Base-by-base conservation (phyloP, 2,329 filamentous ascomycete species). In the Ceratocystis harringtonii region DNA sequence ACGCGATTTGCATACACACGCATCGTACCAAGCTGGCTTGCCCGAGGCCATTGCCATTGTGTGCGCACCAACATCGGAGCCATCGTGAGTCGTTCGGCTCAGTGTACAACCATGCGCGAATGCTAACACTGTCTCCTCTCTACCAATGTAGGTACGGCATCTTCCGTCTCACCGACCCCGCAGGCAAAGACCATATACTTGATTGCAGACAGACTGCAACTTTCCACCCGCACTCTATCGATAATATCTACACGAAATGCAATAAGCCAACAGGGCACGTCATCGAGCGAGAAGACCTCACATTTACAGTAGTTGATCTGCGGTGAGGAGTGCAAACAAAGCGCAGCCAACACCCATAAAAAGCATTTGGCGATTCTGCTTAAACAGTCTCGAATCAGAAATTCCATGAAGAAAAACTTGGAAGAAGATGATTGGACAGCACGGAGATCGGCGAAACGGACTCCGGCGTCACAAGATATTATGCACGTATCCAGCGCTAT, bases 21-120 rank as follows among this genome's bases (percentile, higher is more conserved):
- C 87, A 2, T 91, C 91, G 10, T 97, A 96, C 73, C 94, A 99
- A 75, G 86, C 94, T 67, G 96, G 96, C 90, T 83, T 97, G 76
- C 87, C 91, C 0, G 94, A 99, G 78, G 95, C 90, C 71, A 91
- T 99, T 68, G 94, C 94, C 3, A 95, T 99, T 71, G 94, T 99
- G 48, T 99, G 94, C 76, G 90, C 94, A 5, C 94, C 94, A 0
- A 87, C 82, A 66, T 90, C 88, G 71, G 79, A 81, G 44, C 89
- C 88, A 57, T 88, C 85, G 84, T 92, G 77, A 77, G 85, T 81
- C 28, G 61, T 5, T 10, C 12, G 17, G 7, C 41, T n/a, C 2
- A 43, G 43, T 19, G 17, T 62, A n/a, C 12, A 5, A 55, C 15
- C 30, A 63, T 32, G 10, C 19, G n/a, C 5, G 10, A 12, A 57